Evolutionary conservation across 805 yeast species (phyloP).

Genomic region (Myxozyma melibiosi): DNA sequence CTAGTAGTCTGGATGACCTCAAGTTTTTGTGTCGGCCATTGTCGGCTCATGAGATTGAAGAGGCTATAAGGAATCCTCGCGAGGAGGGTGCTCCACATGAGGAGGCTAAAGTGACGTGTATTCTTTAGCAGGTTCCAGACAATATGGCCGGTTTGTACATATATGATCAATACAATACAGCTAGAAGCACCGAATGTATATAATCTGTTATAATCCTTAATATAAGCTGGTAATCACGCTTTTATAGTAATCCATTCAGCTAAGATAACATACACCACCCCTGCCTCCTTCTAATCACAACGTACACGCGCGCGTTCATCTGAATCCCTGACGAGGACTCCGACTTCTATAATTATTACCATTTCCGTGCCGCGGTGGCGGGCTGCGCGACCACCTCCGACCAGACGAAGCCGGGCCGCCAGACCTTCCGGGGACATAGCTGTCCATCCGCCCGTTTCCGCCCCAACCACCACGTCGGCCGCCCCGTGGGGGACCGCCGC

Average conservation of each 20-base stretch:
- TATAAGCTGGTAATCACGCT: too few relatives aligned
- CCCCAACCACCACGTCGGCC: slow-evolving; percentile 13
- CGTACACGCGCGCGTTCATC: not conserved
- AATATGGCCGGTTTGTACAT: not conserved
- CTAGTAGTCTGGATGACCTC: slow-evolving; percentile 6
- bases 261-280: too few relatives aligned
- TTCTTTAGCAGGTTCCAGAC: not conserved
- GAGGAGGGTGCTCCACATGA: not conserved
- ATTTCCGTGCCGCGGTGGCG: slow-evolving; percentile 6
- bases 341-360: slow-evolving; percentile 1
- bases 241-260: too few relatives aligned
- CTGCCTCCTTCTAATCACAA: not conserved
- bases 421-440: slow-evolving; percentile 14
- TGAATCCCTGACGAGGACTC: slow-evolving; percentile 3
- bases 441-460: slow-evolving; percentile 10
- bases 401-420: not conserved
- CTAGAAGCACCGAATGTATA: too few relatives aligned
- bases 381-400: slow-evolving; percentile 24
- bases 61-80: too few relatives aligned
- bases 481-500: slow-evolving; percentile 6
- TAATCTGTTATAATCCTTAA: too few relatives aligned
- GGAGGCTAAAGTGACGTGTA: not conserved
- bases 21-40: slow-evolving; percentile 1
- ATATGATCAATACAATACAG: too few relatives aligned
- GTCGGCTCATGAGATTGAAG: slow-evolving; percentile 10